phyloP scores from a whole-genome alignment of 139 green algal species.

The Chlamydomonas urium region DNA sequence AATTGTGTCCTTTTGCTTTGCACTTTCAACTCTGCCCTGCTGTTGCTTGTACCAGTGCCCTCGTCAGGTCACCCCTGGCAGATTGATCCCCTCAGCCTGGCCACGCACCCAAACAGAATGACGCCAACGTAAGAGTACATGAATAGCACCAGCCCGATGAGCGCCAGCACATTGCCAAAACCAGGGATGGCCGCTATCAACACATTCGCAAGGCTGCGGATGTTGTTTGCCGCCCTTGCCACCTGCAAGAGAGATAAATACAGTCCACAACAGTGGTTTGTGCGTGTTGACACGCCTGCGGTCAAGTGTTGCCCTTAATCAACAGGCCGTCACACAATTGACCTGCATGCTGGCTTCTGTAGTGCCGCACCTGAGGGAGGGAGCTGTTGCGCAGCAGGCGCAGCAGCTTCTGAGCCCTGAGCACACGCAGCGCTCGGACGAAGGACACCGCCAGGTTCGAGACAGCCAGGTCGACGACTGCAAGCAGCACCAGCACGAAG shows the following conservation, averaged over 20 bases:
- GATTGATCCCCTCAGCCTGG: too few species aligned
- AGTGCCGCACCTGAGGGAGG: too few species aligned
- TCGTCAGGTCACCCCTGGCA: too few species aligned
- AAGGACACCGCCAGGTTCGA: constrained; percentile 32
- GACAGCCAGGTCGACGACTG: constrained; percentile 38
- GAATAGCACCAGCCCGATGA: constrained; percentile 66
- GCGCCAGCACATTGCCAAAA: constrained; percentile 14
- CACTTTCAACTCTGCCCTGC: too few species aligned
- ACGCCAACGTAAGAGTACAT: constrained; percentile 74
- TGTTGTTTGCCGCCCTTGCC: background rate
- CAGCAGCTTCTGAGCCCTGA: constrained; percentile 49
- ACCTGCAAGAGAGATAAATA: too few species aligned
- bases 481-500: constrained; percentile 50
- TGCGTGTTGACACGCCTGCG: too few species aligned
- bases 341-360: too few species aligned
- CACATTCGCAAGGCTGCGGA: constrained; percentile 1
- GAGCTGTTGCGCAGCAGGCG: constrained; percentile 4
- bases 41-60: too few species aligned
- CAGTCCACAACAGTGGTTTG: too few species aligned
- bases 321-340: too few species aligned
- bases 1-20: too few species aligned
- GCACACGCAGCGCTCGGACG: constrained; percentile 42
- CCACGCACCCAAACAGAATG: constrained; percentile 3
- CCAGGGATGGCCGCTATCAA: constrained; percentile 4
- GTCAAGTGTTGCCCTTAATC: too few species aligned